A percentile compares a stretch with the other conserved stretches of the same genome.
These are phyloP conservation scores for Neonectria neomacrospora DNA, from an alignment of 2,329 filamentous ascomycete genomes.

Conservation along the genomic window DNA sequence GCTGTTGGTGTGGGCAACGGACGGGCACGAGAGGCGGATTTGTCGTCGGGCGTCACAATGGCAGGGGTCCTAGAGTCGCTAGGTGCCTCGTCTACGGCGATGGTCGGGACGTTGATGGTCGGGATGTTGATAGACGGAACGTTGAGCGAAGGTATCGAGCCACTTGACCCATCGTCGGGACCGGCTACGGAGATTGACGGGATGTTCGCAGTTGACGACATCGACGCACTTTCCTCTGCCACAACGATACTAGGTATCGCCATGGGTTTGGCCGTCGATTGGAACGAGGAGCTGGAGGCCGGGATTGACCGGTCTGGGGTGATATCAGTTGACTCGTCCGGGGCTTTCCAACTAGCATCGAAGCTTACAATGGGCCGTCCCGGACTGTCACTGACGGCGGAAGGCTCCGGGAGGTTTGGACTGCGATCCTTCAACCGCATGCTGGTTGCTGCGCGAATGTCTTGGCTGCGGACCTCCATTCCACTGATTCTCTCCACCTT, in stretches of 20 bases:
- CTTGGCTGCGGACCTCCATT: slow-evolving; percentile 84
- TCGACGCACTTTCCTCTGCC: slow-evolving; percentile 58
- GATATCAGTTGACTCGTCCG: slow-evolving; percentile 76
- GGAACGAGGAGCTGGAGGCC: slow-evolving; percentile 42
- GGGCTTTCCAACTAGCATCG: slow-evolving; percentile 82
- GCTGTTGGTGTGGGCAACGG: slow-evolving; percentile 60
- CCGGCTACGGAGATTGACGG: slow-evolving; percentile 52
- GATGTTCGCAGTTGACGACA: slow-evolving; percentile 45
- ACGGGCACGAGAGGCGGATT: slow-evolving; percentile 38
- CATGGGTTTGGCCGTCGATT: slow-evolving; percentile 50
- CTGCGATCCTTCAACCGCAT: slow-evolving; percentile 90
- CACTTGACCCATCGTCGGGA: slow-evolving; percentile 37
- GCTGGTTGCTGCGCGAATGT: slow-evolving; percentile 90
- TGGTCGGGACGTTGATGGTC: slow-evolving; percentile 57
- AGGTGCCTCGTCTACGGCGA: slow-evolving; percentile 32
- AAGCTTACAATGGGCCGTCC: slow-evolving; percentile 98
- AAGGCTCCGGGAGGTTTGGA: slow-evolving; percentile 85
- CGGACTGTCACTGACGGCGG: slow-evolving; percentile 88
- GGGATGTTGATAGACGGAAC: slow-evolving; percentile 67
- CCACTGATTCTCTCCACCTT: slow-evolving; percentile 76
- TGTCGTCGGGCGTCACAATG: slow-evolving; percentile 60
- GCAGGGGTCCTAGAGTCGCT: slow-evolving; percentile 51
- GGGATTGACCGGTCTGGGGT: slow-evolving; percentile 56
- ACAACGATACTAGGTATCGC: slow-evolving; percentile 65
- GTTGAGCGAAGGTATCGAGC: slow-evolving; percentile 53